Base-by-base conservation (phyloP, 2,329 filamentous ascomycete species). In the Paraphoma chrysanthemicola region DNA sequence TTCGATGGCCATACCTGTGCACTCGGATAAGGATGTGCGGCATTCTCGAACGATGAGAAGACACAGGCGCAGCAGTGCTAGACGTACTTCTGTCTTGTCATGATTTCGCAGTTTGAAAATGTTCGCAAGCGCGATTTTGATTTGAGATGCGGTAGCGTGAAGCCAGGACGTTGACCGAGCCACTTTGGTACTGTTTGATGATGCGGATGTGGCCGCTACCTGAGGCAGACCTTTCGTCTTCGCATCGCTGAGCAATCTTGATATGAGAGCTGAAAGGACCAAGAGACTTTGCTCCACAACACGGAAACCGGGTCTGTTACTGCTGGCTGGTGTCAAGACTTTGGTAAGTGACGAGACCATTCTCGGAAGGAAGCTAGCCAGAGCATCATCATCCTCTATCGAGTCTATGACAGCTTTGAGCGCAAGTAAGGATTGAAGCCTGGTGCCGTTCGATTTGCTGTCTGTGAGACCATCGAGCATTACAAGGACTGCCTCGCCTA, bases 361-460 rank as follows among this genome's bases (percentile, higher is more conserved):
- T 9, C 93, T 92, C 0, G 96, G 95, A 42, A 98, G 82, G 69
- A 99, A 95, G 59, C 86, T 93, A 9, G 92, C 91, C 53, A 96
- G 80, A 2, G 91, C 87, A n/a, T 90, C 85, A 45, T 85, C 85
- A 67, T 95, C 90, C 50, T 84, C 87, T 43, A 97, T 82, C 18
- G 87, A 85, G 6, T 75, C 69, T 62, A 88, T 86, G 7, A 95
- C 78, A 0, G 85, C 79, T 48, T 85, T 78, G 2, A 97, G 73
- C 6, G 90, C 87, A 11, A 80, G 76, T 3, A 92, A 79, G 6
- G 92, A 90, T 62, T 90, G 85, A 5, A 89, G 72, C 69, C 94
- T 93, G 17, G 94, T 85, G n/a, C 85, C 81, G 38, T 86, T 79
- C 0, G 89, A 90, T 10, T 80, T 79, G 2, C 87, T 88, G 47